Percentiles rank a stretch among this genome's conserved stretches.
Evolutionary conservation across 1,284 basidiomycete genomes (phyloP).

Genomic region (Somion occarium): DNA sequence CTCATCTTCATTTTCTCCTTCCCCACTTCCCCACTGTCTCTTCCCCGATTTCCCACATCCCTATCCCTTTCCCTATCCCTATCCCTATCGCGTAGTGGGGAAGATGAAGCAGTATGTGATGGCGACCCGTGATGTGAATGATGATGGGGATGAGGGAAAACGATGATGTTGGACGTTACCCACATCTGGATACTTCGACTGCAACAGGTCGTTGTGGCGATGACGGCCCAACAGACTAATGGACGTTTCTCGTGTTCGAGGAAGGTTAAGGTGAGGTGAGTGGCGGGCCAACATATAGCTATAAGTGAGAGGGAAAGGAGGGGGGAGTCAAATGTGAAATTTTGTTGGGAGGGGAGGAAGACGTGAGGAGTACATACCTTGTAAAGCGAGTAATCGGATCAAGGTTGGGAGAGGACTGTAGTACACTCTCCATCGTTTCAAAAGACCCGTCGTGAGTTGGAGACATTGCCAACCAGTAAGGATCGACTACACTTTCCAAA

Average conservation of each 20-base stretch:
- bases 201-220: constrained; percentile 76
- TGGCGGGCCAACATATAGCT: constrained; percentile 86
- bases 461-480: constrained; percentile 82
- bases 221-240: constrained; percentile 72
- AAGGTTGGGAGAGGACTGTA: constrained; percentile 78
- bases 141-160: constrained; percentile 10
- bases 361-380: constrained; percentile 35
- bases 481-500: constrained; percentile 44
- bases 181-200: constrained; percentile 75
- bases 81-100: background rate
- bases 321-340: background rate
- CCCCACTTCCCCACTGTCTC: constrained; percentile 1
- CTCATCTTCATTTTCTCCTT: constrained; percentile 41
- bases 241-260: constrained; percentile 62
- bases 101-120: background rate
- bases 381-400: constrained; percentile 77
- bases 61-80: background rate
- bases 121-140: constrained; percentile 8
- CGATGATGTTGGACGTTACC: constrained; percentile 74
- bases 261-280: constrained; percentile 68
- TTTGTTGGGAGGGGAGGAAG: no score
- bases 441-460: constrained; percentile 71
- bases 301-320: background rate
- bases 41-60: constrained; percentile 24
- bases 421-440: constrained; percentile 78